A percentile compares a stretch with the other conserved stretches of the same genome.
These are phyloP conservation scores for Fusarium goolgardi DNA, from an alignment of 2,329 filamentous ascomycete species.

Conservation along the genomic window DNA sequence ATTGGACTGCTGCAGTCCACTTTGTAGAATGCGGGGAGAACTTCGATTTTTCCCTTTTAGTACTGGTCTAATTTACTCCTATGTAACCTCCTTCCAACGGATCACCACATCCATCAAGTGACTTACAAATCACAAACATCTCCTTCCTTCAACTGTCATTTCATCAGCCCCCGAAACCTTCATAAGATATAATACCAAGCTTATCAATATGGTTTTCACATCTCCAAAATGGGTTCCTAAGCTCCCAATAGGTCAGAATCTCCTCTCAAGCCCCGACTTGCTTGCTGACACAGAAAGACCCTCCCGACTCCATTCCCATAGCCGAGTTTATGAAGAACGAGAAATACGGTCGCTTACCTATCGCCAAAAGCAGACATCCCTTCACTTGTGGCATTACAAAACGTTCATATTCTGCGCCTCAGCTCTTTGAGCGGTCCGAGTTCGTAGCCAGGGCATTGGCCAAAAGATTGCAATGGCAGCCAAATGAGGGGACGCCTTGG, in stretches of 20 bases:
- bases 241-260: conserved; percentile 6
- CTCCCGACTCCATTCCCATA: conserved; percentile 17
- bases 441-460: conserved; percentile 72
- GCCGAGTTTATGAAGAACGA: conserved; percentile 28
- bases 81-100: not conserved
- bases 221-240: conserved; percentile 11
- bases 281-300: conserved; percentile 11
- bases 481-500: conserved; percentile 79
- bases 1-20: not conserved
- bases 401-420: conserved; percentile 69
- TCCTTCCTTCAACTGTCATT: not conserved
- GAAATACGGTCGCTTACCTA: conserved; percentile 58
- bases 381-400: conserved; percentile 84
- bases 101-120: not conserved
- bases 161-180: not conserved
- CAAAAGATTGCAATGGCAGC: conserved; percentile 72
- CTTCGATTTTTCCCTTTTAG: not conserved
- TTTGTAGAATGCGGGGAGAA: not conserved
- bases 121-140: not conserved
- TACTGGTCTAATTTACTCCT: not conserved
- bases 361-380: conserved; percentile 72
- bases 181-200: not conserved
- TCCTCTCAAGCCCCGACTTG: not conserved
- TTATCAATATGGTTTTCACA: conserved; percentile 2
- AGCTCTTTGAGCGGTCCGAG: conserved; percentile 75